phyloP scores from a whole-genome alignment of 2,329 filamentous ascomycete genomes.

The Acrodontium crateriforme region DNA sequence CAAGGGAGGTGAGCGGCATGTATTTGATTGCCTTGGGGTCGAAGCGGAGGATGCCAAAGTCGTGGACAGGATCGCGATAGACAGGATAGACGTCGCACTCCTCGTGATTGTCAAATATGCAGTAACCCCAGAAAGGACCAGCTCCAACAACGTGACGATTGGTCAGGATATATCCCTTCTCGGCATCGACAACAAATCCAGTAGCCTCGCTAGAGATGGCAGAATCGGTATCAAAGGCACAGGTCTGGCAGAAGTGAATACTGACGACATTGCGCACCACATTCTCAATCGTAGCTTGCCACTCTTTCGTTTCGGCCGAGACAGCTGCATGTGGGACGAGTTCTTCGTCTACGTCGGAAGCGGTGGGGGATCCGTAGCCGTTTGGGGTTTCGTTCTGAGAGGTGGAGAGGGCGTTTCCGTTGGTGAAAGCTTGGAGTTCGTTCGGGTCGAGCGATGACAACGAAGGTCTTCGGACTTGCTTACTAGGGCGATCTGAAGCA shows the following conservation, averaged over 20 bases:
- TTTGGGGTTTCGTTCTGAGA: slow-evolving; percentile 21
- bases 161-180: slow-evolving; percentile 56
- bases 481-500: slow-evolving; percentile 19
- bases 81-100: slow-evolving; percentile 89
- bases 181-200: slow-evolving; percentile 91
- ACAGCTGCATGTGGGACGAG: slow-evolving; percentile 32
- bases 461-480: slow-evolving; percentile 20
- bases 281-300: slow-evolving; percentile 89
- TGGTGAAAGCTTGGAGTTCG: slow-evolving; percentile 7
- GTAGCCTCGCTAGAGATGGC: slow-evolving; percentile 92
- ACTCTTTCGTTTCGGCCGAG: slow-evolving; percentile 59
- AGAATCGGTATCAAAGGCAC: slow-evolving; percentile 92
- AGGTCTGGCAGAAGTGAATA: slow-evolving; percentile 98
- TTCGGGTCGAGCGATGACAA: slow-evolving; percentile 8
- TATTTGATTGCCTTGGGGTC: slow-evolving; percentile 94
- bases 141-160: slow-evolving; percentile 76
- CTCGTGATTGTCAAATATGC: slow-evolving; percentile 97
- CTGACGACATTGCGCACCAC: slow-evolving; percentile 94
- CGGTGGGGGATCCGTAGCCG: slow-evolving; percentile 20
- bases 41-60: slow-evolving; percentile 94
- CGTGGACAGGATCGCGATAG: slow-evolving; percentile 95
- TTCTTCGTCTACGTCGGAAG: slow-evolving; percentile 33
- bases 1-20: slow-evolving; percentile 73
- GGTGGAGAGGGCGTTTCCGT: slow-evolving; percentile 16
- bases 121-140: slow-evolving; percentile 95